Base-by-base conservation (phyloP, 257 asterid genomes). In the Parsonsia alboflavescens region DNA sequence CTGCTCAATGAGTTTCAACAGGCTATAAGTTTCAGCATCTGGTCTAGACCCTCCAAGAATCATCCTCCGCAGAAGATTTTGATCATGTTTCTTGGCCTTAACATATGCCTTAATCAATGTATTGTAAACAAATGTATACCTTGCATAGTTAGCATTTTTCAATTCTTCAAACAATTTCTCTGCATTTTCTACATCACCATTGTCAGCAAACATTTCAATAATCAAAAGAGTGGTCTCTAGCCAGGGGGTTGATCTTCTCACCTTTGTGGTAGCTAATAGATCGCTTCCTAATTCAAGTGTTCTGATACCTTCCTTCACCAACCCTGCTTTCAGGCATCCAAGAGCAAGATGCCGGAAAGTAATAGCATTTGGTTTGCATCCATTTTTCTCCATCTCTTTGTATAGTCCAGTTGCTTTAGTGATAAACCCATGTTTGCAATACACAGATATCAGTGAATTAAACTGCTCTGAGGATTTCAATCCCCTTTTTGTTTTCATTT, bases 11-110 rank as follows among this genome's bases (percentile, higher is more conserved):
- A 92, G 88, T 84, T 87, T 92, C 77, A 92, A 74, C 69, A 90
- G 77, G 77, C 97, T 91, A 80, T 92, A 94, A 36, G 97, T 90
- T 86, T 92, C 97, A 48, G 96, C 85, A 84, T 94, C 99, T 1
- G 97, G 99, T 83, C 90, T 86, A 58, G 93, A 82, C 80, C 97
- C 92, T 68, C 93, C 98, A 83, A 94, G 85, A 79, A 94, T 90
- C 97, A 92, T 90, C 84, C 98, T 90, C 59, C 83, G 84, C 52
- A 92, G 85, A 77, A 94, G 95, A 81, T 89, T 82, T 71, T 93
- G 91, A 78, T 90, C 89, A 73, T 86, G 83, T 24, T 86, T 61
- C 84, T 89, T 94, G 21, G 93, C 99, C 90, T 90, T 94, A 44
- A 89, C 90, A 80, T 94, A 92, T 4, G 81, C 92, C 90, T 89